phyloP scores from a whole-genome alignment of 2,329 filamentous ascomycete species.

The Colletotrichum godetiae region DNA sequence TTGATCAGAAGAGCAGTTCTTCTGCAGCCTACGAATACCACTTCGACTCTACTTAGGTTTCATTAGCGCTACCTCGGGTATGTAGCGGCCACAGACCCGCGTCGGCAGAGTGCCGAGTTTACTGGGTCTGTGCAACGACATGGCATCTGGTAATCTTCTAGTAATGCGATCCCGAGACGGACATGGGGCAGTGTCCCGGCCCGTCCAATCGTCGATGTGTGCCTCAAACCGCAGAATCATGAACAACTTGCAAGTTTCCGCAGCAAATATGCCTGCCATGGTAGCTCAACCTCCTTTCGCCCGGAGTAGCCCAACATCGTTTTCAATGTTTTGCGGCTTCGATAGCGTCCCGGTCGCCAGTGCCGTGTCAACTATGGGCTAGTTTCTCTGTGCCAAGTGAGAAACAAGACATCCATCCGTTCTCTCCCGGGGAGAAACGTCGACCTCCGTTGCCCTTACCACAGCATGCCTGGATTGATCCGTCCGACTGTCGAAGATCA shows the following conservation, averaged over 20 bases:
- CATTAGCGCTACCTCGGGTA: background rate
- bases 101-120: conserved; percentile 24
- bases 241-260: background rate
- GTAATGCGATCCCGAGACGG: background rate
- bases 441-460: too few species aligned
- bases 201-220: background rate
- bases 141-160: background rate
- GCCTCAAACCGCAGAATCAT: background rate
- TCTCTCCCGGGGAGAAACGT: too few species aligned
- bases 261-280: background rate
- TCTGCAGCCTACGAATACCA: background rate
- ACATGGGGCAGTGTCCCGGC: background rate
- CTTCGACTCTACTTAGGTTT: background rate
- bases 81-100: background rate
- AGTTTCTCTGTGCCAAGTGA: background rate
- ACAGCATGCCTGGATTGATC: too few species aligned
- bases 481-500: too few species aligned
- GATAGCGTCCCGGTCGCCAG: background rate
- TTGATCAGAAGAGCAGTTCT: background rate
- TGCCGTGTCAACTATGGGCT: background rate
- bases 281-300: background rate
- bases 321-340: background rate
- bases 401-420: background rate
- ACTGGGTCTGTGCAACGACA: conserved; percentile 17
- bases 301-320: background rate